Base-by-base conservation (phyloP, 257 asterid species). In the Schizonepeta tenuifolia region DNA sequence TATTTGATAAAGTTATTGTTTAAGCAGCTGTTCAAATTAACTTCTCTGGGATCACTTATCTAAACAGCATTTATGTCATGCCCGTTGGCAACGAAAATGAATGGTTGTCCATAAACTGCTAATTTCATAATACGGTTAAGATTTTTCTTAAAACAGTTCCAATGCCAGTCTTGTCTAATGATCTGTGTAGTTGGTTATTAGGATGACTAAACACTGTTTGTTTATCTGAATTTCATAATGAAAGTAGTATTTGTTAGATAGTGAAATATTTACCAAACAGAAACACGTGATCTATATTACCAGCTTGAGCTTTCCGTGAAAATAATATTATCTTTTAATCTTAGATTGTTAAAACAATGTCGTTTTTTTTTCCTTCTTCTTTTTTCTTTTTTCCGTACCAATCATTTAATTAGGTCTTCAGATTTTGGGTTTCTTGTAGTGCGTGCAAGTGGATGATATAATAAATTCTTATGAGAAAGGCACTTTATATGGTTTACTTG, bases 1-100 rank as follows among this genome's bases (percentile, higher is more conserved):
- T 89, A 72, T 38, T 51, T 51, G 12, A 57, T 17, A 13, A 21
- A 71, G 46, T 33, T 58, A 26, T 61, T 40, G 1, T 46, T 15
- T 49, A 36, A 31, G 15, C 54, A 62, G 46, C 65, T 5, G 46
- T 40, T 61, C 54, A 35, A 40, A 31, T 5, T 69, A 44, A 22
- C 31, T 43, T 14, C 11, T 14, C 18, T 67, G 17, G 18, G 35
- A 31, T 58, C 14, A 11, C 66, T 18, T 36, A 38, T 18, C 58
- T 22, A 13, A 36, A 36, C 20, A 35, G 59, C 15, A 47, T 22
- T 67, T 50, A 20, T 33, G 64, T 9, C 14, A 6, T 35, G 9
- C 41, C 15, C 22, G 55, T 49, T 36, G 18, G 10, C 31, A 8
- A 7, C 7, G 31, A 26, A 46, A 47, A 49, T 50, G 43, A 49